Conservation (phyloP, 768 basidiomycete genomes). For the Psilocybe azurescens region DNA sequence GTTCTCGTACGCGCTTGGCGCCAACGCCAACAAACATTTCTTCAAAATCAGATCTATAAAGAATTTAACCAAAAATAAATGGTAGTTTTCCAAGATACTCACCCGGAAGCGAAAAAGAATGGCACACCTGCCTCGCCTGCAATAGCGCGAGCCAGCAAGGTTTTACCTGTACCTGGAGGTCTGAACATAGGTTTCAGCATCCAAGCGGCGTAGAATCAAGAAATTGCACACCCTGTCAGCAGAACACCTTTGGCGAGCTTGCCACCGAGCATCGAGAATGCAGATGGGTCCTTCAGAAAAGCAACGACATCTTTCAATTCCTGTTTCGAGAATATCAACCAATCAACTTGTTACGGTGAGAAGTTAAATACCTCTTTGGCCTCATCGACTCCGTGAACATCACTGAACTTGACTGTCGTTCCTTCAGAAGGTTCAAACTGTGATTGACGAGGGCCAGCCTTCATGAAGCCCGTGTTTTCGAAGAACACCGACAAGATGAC, state of each 20-base stretch:
- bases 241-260: slow-evolving; percentile 94
- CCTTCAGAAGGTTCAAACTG: slow-evolving; percentile 86
- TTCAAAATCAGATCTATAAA: slow-evolving; percentile 85
- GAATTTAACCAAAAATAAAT: slow-evolving; percentile 15
- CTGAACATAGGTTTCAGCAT: slow-evolving; percentile 32
- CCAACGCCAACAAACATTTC: slow-evolving; percentile 98
- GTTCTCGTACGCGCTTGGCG: slow-evolving; percentile 92
- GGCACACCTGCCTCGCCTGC: slow-evolving; percentile 98
- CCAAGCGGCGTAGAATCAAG: background rate
- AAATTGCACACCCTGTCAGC: slow-evolving; percentile 65
- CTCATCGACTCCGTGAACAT: slow-evolving; percentile 98
- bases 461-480: slow-evolving; percentile 93
- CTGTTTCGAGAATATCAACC: slow-evolving; percentile 37
- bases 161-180: slow-evolving; percentile 96
- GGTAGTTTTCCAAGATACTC: slow-evolving; percentile 23
- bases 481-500: slow-evolving; percentile 88
- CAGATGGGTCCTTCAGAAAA: slow-evolving; percentile 92
- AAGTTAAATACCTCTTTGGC: slow-evolving; percentile 73
- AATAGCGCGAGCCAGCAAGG: slow-evolving; percentile 94
- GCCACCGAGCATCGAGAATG: slow-evolving; percentile 90
- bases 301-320: slow-evolving; percentile 95
- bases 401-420: slow-evolving; percentile 87
- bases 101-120: slow-evolving; percentile 97
- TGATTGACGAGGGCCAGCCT: slow-evolving; percentile 79
- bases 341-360: background rate